A percentile compares a stretch with the other conserved stretches of the same genome.
phyloP scores from a whole-genome alignment of 331 rosid genomes.

The Malus hybrid region DNA sequence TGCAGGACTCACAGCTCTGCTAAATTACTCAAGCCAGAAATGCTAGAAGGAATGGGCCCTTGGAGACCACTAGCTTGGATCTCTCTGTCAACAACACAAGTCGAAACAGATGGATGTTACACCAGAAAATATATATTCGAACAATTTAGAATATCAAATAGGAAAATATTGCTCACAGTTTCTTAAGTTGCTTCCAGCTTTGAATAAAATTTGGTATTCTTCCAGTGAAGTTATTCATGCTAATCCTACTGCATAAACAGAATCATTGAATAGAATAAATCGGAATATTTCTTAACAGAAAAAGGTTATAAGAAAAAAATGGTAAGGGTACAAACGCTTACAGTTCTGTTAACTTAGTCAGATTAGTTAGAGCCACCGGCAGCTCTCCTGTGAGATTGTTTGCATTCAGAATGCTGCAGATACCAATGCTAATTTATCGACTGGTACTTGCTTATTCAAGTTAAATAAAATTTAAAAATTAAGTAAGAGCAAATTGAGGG shows the following conservation, averaged over 20 bases:
- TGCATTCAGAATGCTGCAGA: conserved; percentile 9
- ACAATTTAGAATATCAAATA: background rate
- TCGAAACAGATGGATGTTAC: background rate
- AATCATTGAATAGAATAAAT: background rate
- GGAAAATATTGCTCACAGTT: conserved; percentile 1
- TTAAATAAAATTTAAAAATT: background rate
- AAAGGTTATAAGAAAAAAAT: background rate
- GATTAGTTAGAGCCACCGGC: conserved; percentile 3
- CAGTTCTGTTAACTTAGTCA: conserved; percentile 10
- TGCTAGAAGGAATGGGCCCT: conserved; percentile 26
- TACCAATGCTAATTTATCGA: background rate
- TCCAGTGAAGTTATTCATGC: conserved; percentile 19
- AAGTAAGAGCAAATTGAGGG: background rate
- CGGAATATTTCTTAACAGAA: background rate
- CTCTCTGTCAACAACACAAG: conserved; percentile 10
- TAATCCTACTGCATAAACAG: conserved; percentile 7
- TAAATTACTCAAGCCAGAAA: conserved; percentile 12
- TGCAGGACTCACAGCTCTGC: conserved; percentile 16
- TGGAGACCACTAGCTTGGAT: conserved; percentile 27
- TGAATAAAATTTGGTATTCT: conserved; percentile 13
- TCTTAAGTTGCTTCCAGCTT: conserved; percentile 9
- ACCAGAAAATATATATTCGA: background rate
- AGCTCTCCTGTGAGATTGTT: conserved; percentile 21
- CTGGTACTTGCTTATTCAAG: background rate
- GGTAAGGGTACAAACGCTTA: background rate